phyloP scores from a whole-genome alignment of 1,284 basidiomycete genomes.

The Ceratobasidium sp. region DNA sequence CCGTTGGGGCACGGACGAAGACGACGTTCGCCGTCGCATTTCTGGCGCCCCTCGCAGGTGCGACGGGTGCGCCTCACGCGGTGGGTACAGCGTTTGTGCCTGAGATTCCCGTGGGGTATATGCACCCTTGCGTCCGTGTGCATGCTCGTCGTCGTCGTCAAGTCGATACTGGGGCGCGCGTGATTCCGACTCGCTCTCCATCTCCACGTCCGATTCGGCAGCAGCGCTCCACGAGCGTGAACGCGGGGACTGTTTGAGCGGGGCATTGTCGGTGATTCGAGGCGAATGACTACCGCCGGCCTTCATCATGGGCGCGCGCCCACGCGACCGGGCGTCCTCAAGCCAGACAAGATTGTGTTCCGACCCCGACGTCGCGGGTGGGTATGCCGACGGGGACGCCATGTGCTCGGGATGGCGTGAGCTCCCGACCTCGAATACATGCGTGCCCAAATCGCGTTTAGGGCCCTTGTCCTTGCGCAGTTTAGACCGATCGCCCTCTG shows the following conservation, averaged over 20 bases:
- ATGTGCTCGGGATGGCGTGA: conserved; percentile 21
- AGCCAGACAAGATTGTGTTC: conserved; percentile 30
- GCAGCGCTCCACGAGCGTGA: conserved; percentile 9
- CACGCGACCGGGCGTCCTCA: conserved; percentile 27
- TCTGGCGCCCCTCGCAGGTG: neutral
- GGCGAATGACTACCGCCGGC: neutral
- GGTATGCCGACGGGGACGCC: neutral
- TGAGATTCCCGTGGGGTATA: neutral
- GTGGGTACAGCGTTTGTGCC: conserved; percentile 2
- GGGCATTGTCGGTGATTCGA: conserved; percentile 7
- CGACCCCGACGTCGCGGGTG: neutral
- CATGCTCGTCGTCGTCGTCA: conserved; percentile 16
- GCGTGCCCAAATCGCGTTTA: conserved; percentile 31
- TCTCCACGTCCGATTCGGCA: conserved; percentile 18
- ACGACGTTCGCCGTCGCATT: neutral
- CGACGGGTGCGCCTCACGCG: conserved; percentile 18
- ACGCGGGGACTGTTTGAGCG: conserved; percentile 22
- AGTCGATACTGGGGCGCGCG: conserved; percentile 15
- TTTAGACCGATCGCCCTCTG: conserved; percentile 29
- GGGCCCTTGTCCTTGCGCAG: conserved; percentile 37
- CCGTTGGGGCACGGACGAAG: neutral
- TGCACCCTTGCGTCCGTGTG: conserved; percentile 13
- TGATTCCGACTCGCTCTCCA: conserved; percentile 18
- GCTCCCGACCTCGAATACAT: conserved; percentile 33
- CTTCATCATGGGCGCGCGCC: conserved; percentile 10